Evolutionary conservation across 1,284 basidiomycete species (phyloP).

Genomic region (Kwoniella shivajii): DNA sequence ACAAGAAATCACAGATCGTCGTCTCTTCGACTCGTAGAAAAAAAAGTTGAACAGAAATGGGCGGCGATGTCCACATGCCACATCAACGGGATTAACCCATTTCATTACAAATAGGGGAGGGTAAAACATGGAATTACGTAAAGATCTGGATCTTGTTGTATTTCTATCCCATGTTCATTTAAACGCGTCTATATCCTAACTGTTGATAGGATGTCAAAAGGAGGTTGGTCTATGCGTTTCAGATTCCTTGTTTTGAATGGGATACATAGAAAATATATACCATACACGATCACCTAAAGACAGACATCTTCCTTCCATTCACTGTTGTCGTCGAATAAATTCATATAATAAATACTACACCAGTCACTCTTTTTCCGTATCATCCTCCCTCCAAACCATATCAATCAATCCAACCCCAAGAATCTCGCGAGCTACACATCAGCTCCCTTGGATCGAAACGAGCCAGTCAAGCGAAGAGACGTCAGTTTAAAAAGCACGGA

Average conservation of each 20-base stretch:
- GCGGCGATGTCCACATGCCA: slow-evolving; percentile 7
- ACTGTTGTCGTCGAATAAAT: not conserved
- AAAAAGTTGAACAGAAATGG: too few species aligned
- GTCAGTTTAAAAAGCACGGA: not conserved
- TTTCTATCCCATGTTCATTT: too few species aligned
- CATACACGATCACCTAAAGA: not conserved
- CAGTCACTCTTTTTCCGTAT: slow-evolving; percentile 12
- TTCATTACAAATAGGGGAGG: too few species aligned
- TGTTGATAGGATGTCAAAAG: too few species aligned
- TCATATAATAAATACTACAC: not conserved
- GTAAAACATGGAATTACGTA: too few species aligned
- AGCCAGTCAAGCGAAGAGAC: too few species aligned
- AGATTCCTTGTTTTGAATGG: slow-evolving; percentile 2
- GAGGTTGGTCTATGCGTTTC: slow-evolving; percentile 14
- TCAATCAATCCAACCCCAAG: not conserved
- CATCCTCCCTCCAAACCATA: not conserved
- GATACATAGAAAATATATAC: not conserved
- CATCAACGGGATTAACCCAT: slow-evolving; percentile 4
- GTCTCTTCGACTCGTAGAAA: too few species aligned
- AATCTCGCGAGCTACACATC: not conserved
- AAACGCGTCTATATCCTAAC: too few species aligned
- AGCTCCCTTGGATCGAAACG: not conserved
- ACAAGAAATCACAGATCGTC: too few species aligned
- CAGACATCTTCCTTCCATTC: slow-evolving; percentile 1
- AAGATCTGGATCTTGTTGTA: too few species aligned